Percentiles rank a stretch among this genome's conserved stretches.
Conservation (phyloP, 371 early-diverging fungal genomes). For the Cokeromyces recurvatus region DNA sequence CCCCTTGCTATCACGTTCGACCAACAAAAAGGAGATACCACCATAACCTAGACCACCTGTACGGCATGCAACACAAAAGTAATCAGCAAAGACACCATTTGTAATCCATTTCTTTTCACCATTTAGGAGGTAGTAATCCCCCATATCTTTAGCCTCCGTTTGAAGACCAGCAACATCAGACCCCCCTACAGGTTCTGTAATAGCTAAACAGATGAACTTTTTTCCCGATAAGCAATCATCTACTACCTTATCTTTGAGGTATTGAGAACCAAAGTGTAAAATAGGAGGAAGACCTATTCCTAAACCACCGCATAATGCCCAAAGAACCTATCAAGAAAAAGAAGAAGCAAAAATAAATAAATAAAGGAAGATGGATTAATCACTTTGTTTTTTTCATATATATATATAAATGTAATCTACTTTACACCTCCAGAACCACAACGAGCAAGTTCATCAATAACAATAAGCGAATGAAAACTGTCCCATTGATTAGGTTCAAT, state of each 20-base stretch:
- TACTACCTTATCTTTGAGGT: constrained; percentile 58
- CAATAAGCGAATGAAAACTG: constrained; percentile 59
- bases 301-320: constrained; percentile 49
- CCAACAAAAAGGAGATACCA: constrained; percentile 68
- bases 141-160: constrained; percentile 69
- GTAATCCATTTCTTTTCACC: constrained; percentile 85
- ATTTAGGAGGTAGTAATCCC: constrained; percentile 56
- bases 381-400: too few species aligned
- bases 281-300: constrained; percentile 72
- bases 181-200: constrained; percentile 68
- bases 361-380: too few species aligned
- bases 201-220: constrained; percentile 63
- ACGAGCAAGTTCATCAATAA: constrained; percentile 62
- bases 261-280: constrained; percentile 57
- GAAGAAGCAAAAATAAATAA: too few species aligned
- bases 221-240: constrained; percentile 52
- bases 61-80: constrained; percentile 55
- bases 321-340: constrained; percentile 20
- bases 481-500: constrained; percentile 43
- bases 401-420: too few species aligned
- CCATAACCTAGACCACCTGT: constrained; percentile 78
- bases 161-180: constrained; percentile 81
- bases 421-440: constrained; percentile 70
- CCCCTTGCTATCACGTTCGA: constrained; percentile 74
- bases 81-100: constrained; percentile 79